Percentiles rank a stretch among this genome's conserved stretches.
Conservation (phyloP, 2,329 filamentous ascomycete genomes). For the Blumeria hordei region DNA sequence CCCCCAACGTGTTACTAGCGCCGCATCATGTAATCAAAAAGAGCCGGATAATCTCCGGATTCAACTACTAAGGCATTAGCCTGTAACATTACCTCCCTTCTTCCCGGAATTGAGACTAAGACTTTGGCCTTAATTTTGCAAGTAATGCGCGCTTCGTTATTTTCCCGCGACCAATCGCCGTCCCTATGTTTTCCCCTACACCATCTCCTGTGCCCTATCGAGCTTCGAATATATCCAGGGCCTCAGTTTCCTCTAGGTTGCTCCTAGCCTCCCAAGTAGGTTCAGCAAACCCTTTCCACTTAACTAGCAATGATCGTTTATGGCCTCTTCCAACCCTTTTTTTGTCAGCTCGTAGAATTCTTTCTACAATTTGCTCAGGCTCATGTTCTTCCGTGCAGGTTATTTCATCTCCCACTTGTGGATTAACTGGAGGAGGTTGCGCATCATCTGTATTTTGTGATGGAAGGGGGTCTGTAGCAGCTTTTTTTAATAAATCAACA, state of each 20-base stretch:
- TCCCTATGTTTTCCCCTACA: background rate
- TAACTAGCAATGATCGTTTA: background rate
- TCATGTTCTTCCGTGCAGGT: background rate
- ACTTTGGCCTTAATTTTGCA: background rate
- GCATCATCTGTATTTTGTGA: background rate
- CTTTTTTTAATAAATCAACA: background rate
- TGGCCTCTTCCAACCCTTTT: background rate
- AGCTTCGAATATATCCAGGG: background rate
- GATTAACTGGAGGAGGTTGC: background rate
- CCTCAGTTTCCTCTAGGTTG: background rate
- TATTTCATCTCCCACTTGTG: background rate
- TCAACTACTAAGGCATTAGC: background rate
- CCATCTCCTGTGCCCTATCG: background rate
- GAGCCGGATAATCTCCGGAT: background rate
- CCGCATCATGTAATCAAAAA: background rate
- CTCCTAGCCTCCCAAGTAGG: background rate
- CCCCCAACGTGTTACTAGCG: too few species aligned
- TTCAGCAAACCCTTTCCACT: background rate
- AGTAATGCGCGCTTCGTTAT: background rate
- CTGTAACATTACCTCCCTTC: background rate
- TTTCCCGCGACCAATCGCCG: background rate
- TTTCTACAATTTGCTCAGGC: background rate
- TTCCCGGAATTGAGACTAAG: background rate
- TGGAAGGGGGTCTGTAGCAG: background rate
- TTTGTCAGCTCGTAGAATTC: background rate